Percentiles rank a stretch among this genome's conserved stretches.
These are phyloP conservation scores for Cucumis hystrix DNA, from an alignment of 306 rosid genomes.

Conservation along the genomic window DNA sequence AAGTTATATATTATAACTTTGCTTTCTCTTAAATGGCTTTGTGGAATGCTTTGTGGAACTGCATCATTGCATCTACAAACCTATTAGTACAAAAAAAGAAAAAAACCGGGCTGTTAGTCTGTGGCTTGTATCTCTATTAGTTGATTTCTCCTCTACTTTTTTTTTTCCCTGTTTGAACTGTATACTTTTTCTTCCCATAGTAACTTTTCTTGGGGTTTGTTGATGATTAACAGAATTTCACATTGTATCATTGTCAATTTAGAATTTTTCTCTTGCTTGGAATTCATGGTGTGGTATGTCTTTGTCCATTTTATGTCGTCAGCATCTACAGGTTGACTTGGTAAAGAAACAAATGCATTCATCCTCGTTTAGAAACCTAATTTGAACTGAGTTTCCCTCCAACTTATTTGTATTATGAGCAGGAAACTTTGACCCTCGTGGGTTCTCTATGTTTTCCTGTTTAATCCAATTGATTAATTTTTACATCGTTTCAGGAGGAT, in stretches of 20 bases:
- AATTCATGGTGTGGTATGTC: background rate
- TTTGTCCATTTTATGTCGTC: background rate
- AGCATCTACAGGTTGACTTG: background rate
- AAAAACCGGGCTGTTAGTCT: background rate
- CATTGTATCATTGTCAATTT: background rate
- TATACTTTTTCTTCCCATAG: background rate
- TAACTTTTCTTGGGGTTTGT: background rate
- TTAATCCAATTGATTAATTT: slow-evolving; percentile 1
- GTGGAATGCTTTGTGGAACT: background rate
- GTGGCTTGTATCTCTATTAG: background rate
- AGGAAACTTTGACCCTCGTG: background rate
- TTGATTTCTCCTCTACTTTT: background rate
- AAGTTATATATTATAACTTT: no score
- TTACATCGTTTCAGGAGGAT: slow-evolving; percentile 50
- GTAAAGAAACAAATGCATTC: background rate
- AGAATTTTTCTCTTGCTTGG: background rate
- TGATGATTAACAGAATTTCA: background rate
- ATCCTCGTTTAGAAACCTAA: background rate
- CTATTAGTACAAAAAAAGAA: background rate
- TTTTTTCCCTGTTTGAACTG: no score
- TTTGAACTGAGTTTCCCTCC: background rate
- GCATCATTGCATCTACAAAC: background rate
- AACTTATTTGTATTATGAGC: no score
- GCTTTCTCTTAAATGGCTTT: background rate
- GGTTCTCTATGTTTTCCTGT: background rate